Evolutionary conservation across 768 basidiomycete species (phyloP).

Genomic region (Ramaria sp.): DNA sequence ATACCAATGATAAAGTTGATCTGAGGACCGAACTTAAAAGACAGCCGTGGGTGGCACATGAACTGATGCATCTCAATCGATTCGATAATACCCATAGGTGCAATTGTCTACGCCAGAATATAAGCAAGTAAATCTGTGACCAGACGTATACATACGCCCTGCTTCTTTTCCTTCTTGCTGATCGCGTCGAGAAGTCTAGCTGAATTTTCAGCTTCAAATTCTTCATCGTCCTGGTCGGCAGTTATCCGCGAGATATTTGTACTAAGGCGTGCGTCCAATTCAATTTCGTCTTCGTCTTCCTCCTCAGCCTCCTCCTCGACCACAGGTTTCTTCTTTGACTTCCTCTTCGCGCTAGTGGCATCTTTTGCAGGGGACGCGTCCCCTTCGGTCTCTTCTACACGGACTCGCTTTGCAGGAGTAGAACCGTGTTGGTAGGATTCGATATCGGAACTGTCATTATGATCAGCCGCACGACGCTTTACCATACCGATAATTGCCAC

Average conservation of each 20-base stretch:
- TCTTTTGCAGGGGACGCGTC: slow-evolving; percentile 19
- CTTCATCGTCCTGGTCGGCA: slow-evolving; percentile 44
- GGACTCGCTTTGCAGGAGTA: slow-evolving; percentile 33
- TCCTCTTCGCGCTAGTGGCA: slow-evolving; percentile 23
- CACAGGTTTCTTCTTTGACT: slow-evolving; percentile 20
- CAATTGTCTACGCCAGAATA: slow-evolving; percentile 42
- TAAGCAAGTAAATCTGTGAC: background rate
- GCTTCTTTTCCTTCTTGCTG: slow-evolving; percentile 30
- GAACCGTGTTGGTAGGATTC: slow-evolving; percentile 16
- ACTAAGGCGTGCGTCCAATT: background rate
- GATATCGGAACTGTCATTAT: slow-evolving; percentile 33
- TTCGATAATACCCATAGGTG: slow-evolving; percentile 84
- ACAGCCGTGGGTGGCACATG: slow-evolving; percentile 87
- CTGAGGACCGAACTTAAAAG: slow-evolving; percentile 80
- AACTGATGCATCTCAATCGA: slow-evolving; percentile 83
- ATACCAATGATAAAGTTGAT: slow-evolving; percentile 95
- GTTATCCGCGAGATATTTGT: slow-evolving; percentile 12
- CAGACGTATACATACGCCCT: slow-evolving; percentile 30
- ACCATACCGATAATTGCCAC: no score
- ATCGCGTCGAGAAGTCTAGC: slow-evolving; percentile 45
- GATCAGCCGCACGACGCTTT: slow-evolving; percentile 35
- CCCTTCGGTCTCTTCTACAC: slow-evolving; percentile 25
- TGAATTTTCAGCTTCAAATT: slow-evolving; percentile 52
- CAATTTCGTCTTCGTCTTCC: slow-evolving; percentile 16
- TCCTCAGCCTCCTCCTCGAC: slow-evolving; percentile 14